Percentiles rank a stretch among this genome's conserved stretches.
phyloP scores from a whole-genome alignment of 768 basidiomycete genomes.

The Mycena haematopus region DNA sequence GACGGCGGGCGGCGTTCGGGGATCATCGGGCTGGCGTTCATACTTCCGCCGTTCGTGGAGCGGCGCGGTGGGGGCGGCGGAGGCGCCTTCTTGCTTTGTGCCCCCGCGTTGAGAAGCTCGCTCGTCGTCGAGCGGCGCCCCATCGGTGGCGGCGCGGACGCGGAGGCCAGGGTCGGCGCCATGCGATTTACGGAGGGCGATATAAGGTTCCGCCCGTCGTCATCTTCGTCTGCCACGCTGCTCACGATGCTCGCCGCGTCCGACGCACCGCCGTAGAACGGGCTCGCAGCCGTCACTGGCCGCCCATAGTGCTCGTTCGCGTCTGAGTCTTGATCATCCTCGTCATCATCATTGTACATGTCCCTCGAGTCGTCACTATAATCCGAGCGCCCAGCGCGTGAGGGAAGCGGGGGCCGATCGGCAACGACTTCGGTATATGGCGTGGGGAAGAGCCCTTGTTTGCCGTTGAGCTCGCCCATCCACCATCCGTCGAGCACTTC shows the following conservation, averaged over 20 bases:
- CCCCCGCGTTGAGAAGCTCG: constrained; percentile 17
- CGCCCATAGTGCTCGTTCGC: constrained; percentile 54
- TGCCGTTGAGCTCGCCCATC: constrained; percentile 78
- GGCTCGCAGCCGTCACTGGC: constrained; percentile 51
- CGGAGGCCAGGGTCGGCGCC: constrained; percentile 9
- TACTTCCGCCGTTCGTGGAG: constrained; percentile 33
- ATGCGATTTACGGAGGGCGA: constrained; percentile 23
- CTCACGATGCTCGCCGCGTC: constrained; percentile 52
- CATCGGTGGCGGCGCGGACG: constrained; percentile 28
- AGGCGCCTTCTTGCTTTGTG: constrained; percentile 53
- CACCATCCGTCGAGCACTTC: constrained; percentile 93
- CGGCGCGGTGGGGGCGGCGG: constrained; percentile 74
- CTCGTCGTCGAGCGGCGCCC: constrained; percentile 35
- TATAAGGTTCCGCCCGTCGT: constrained; percentile 40
- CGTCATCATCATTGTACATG: constrained; percentile 27
- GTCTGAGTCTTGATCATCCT: constrained; percentile 33
- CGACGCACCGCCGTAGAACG: constrained; percentile 51
- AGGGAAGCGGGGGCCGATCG: constrained; percentile 39
- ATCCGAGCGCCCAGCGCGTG: constrained; percentile 32
- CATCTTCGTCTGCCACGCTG: constrained; percentile 51
- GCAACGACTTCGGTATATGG: constrained; percentile 68
- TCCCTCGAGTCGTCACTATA: constrained; percentile 31
- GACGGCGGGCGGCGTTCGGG: constrained; percentile 48
- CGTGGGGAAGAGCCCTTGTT: constrained; percentile 82
- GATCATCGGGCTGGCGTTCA: constrained; percentile 49